These are phyloP conservation scores for Iris macrosiphon DNA, from an alignment of 106 monocot genomes.

Conservation along the genomic window DNA sequence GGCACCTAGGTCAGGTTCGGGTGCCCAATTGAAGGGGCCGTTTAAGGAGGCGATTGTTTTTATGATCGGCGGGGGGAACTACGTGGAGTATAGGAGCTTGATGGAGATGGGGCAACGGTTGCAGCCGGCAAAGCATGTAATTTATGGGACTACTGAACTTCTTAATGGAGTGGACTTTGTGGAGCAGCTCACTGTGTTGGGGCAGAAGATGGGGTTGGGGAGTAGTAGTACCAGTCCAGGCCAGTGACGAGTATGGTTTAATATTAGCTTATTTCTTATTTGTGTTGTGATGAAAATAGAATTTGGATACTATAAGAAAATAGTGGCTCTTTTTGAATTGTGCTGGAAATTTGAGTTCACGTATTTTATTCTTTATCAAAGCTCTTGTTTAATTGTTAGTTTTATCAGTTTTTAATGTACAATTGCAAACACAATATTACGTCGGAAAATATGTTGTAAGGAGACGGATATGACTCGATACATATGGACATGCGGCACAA, in stretches of 20 bases:
- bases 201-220: constrained; percentile 82
- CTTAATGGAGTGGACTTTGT: constrained; percentile 80
- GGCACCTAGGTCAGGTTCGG: constrained; percentile 53
- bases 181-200: constrained; percentile 70
- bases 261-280: too few species aligned
- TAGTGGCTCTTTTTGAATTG: too few species aligned
- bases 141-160: constrained; percentile 87
- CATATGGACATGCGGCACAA: too few species aligned
- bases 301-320: too few species aligned
- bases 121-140: constrained; percentile 71
- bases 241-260: constrained; percentile 3
- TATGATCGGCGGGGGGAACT: constrained; percentile 98
- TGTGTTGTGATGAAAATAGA: too few species aligned
- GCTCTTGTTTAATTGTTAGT: too few species aligned
- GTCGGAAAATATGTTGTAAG: too few species aligned
- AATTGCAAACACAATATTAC: too few species aligned
- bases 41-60: constrained; percentile 96
- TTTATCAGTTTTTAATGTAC: too few species aligned
- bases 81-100: constrained; percentile 87
- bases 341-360: too few species aligned
- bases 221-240: constrained; percentile 24
- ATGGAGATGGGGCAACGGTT: constrained; percentile 69
- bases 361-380: too few species aligned
- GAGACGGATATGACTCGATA: too few species aligned
- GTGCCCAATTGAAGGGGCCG: constrained; percentile 65